phyloP scores from a whole-genome alignment of 371 early-diverging fungal genomes.

The Capniomyces stellatus region DNA sequence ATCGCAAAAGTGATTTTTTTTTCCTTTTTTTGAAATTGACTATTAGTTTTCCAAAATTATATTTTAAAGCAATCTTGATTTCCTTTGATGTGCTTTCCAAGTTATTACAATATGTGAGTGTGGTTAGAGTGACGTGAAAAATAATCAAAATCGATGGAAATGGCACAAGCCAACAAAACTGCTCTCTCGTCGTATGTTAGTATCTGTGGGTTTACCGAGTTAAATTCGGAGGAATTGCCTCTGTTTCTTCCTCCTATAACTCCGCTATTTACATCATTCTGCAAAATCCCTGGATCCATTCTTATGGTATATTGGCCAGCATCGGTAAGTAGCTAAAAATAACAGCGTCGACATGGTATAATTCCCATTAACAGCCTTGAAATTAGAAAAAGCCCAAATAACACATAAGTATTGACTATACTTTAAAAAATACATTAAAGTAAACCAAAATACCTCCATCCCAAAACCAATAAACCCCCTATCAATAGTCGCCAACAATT shows the following conservation, averaged over 20 bases:
- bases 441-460: conserved; percentile 34
- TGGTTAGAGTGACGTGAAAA: conserved; percentile 60
- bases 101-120: too few relatives aligned
- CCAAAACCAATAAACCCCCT: conserved; percentile 75
- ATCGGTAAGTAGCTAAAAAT: conserved; percentile 72
- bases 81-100: too few relatives aligned
- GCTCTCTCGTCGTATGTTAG: conserved; percentile 69
- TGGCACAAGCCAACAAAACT: conserved; percentile 60
- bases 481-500: conserved; percentile 40
- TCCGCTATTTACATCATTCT: neutral
- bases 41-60: too few relatives aligned
- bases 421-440: too few relatives aligned
- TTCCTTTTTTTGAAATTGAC: too few relatives aligned
- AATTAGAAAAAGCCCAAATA: too few relatives aligned
- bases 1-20: too few relatives aligned
- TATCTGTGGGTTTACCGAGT: neutral
- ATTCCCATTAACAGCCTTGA: too few relatives aligned
- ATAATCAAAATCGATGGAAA: conserved; percentile 84
- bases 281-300: conserved; percentile 34
- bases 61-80: too few relatives aligned
- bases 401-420: too few relatives aligned
- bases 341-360: neutral
- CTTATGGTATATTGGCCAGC: conserved; percentile 65
- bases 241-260: neutral
- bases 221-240: neutral